These are phyloP conservation scores for Diospyros kaki DNA, from an alignment of 148 eudicot genomes.

Conservation along the genomic window DNA sequence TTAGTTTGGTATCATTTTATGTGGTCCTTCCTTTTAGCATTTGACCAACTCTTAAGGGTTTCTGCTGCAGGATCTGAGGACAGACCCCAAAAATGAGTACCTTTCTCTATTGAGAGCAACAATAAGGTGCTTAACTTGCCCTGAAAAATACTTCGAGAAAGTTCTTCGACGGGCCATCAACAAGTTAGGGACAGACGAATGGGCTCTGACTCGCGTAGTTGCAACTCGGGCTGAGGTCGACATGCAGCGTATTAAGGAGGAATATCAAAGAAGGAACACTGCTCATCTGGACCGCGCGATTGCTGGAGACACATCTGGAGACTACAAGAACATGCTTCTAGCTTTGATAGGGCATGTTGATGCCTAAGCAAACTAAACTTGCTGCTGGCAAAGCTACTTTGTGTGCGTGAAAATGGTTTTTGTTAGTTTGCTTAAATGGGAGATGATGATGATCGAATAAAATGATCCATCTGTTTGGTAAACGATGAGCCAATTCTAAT, in stretches of 20 bases:
- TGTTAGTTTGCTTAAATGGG: neutral
- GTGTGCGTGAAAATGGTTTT: neutral
- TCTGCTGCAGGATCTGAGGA: constrained; percentile 57
- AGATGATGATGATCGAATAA: no score
- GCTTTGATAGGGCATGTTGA: constrained; percentile 65
- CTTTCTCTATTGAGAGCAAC: constrained; percentile 60
- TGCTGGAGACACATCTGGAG: constrained; percentile 73
- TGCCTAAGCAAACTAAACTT: constrained; percentile 24
- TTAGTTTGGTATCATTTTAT: neutral
- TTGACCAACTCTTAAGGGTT: neutral
- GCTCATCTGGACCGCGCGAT: constrained; percentile 67
- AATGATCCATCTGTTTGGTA: no score
- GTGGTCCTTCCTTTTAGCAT: neutral
- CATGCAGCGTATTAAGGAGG: constrained; percentile 68
- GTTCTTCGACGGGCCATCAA: constrained; percentile 66
- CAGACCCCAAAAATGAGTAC: constrained; percentile 67
- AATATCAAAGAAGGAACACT: constrained; percentile 71
- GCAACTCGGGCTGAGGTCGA: constrained; percentile 83
- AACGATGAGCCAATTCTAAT: no score
- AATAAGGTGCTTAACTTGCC: constrained; percentile 70
- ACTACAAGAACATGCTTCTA: constrained; percentile 73
- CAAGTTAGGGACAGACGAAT: constrained; percentile 78
- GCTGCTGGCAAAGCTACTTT: neutral
- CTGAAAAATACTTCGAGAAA: constrained; percentile 84
- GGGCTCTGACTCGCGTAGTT: constrained; percentile 81